Percentiles rank a stretch among this genome's conserved stretches.
phyloP scores from a whole-genome alignment of 148 eudicot species.

The Cornus controversa region DNA sequence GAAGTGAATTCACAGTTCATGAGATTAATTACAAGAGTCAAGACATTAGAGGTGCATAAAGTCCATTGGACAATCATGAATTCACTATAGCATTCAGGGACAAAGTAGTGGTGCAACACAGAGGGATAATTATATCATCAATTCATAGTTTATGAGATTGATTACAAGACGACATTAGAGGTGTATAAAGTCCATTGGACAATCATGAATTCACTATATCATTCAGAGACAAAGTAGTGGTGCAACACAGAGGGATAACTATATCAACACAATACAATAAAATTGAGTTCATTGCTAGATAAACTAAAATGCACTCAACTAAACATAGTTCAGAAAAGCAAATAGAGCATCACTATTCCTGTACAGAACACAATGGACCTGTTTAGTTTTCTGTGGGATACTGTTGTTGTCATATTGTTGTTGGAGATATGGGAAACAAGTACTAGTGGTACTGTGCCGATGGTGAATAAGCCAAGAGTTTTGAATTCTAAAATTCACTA shows the following conservation, averaged over 20 bases:
- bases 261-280: background rate
- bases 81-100: background rate
- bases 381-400: too few relatives aligned
- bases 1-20: background rate
- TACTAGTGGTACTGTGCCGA: background rate
- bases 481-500: background rate
- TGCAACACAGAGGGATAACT: background rate
- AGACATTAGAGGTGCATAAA: background rate
- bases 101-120: background rate
- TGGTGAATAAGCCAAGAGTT: background rate
- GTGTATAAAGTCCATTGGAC: background rate
- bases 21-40: too few relatives aligned
- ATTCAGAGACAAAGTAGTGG: background rate
- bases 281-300: background rate
- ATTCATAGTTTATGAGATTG: background rate
- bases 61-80: background rate
- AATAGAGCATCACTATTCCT: background rate
- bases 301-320: background rate
- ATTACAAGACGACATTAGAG: background rate
- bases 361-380: background rate
- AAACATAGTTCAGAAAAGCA: too few relatives aligned
- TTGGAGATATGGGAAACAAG: background rate
- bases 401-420: too few relatives aligned
- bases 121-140: background rate
- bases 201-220: too few relatives aligned